phyloP scores from a whole-genome alignment of 1,284 basidiomycete genomes.

The Tylopilus sp. region DNA sequence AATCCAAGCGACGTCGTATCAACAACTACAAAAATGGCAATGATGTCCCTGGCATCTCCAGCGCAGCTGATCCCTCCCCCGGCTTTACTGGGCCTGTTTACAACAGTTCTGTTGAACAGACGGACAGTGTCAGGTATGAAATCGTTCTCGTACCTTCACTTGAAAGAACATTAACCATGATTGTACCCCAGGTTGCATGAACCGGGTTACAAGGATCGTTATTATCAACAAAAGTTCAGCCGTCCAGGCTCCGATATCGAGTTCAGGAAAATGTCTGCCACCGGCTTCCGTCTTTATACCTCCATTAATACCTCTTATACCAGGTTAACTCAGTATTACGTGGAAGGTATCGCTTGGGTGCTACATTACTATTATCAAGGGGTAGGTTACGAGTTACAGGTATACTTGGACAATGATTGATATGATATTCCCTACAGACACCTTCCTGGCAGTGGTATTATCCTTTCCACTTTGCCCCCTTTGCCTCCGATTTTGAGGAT shows the following conservation, averaged over 20 bases:
- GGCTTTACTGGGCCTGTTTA: conserved; percentile 66
- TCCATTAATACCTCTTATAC: conserved; percentile 26
- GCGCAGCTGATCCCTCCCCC: conserved; percentile 61
- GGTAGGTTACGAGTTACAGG: conserved; percentile 45
- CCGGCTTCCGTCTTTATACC: not conserved
- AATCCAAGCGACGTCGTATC: conserved; percentile 88
- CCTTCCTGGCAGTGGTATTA: conserved; percentile 99
- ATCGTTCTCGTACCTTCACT: conserved; percentile 27
- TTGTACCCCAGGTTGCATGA: conserved; percentile 82
- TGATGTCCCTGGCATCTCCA: conserved; percentile 36
- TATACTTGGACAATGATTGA: conserved; percentile 19
- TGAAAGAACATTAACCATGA: conserved; percentile 25
- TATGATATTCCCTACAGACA: conserved; percentile 59
- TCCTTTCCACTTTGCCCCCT: conserved; percentile 98
- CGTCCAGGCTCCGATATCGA: conserved; percentile 78
- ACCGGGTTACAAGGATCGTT: conserved; percentile 94
- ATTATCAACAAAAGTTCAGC: conserved; percentile 96
- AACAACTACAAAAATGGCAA: conserved; percentile 68
- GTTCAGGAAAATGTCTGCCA: conserved; percentile 79
- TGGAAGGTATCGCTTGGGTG: conserved; percentile 98
- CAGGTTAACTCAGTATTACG: conserved; percentile 87
- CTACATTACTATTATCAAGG: conserved; percentile 99
- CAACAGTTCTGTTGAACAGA: conserved; percentile 91
- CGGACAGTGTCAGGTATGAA: conserved; percentile 90
- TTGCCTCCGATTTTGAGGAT: conserved; percentile 94